Evolutionary conservation across 108 stramenopile genomes (phyloP).

Genomic region (Nitzschia sp.): DNA sequence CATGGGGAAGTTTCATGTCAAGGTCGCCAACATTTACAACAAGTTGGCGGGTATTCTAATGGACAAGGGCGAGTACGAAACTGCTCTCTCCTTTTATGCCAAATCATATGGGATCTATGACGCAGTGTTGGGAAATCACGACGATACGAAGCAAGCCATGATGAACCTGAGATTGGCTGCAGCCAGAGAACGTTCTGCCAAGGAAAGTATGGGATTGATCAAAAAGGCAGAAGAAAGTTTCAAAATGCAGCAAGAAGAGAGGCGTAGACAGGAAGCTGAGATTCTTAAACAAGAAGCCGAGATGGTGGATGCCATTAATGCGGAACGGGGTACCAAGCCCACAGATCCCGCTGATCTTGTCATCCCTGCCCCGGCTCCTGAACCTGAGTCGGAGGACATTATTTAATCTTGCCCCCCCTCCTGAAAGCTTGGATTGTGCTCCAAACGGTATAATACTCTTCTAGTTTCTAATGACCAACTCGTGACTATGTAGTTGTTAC

Average conservation of each 20-base stretch:
- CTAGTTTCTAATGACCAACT: too few relatives aligned
- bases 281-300: conserved; percentile 6
- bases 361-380: too few relatives aligned
- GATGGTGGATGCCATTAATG: too few relatives aligned
- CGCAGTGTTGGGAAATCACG: conserved; percentile 31
- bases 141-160: conserved; percentile 36
- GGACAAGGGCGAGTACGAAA: conserved; percentile 45
- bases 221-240: conserved; percentile 38
- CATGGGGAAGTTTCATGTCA: conserved; percentile 43
- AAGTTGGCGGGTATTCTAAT: conserved; percentile 34
- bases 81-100: conserved; percentile 39
- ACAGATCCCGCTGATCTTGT: too few relatives aligned
- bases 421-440: too few relatives aligned
- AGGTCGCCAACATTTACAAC: conserved; percentile 36
- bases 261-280: conserved; percentile 13
- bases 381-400: too few relatives aligned
- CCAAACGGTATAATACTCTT: too few relatives aligned
- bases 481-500: too few relatives aligned
- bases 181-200: conserved; percentile 25
- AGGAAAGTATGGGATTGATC: conserved; percentile 23
- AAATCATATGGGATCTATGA: conserved; percentile 43
- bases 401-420: too few relatives aligned
- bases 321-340: too few relatives aligned
- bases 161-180: conserved; percentile 36
- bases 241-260: conserved; percentile 19